These are phyloP conservation scores for Arthrobotrys musiformis DNA, from an alignment of 2,329 filamentous ascomycete species.

Conservation along the genomic window DNA sequence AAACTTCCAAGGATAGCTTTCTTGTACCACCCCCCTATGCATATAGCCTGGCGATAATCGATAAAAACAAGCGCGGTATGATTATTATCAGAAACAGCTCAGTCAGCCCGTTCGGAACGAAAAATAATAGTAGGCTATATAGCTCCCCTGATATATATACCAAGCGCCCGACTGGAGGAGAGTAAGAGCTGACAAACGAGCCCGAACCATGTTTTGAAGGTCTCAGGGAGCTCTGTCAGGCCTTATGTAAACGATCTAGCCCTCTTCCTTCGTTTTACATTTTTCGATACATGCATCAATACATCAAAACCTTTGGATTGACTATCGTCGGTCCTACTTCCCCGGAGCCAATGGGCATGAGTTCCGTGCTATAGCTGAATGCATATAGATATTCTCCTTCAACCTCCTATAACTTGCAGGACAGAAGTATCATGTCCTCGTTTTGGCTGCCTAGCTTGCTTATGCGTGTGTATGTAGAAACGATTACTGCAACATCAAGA, in stretches of 20 bases:
- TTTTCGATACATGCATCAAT: background rate
- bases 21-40: background rate
- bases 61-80: conserved; percentile 14
- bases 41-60: background rate
- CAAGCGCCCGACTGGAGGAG: background rate
- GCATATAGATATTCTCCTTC: background rate
- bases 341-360: background rate
- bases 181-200: conserved; percentile 17
- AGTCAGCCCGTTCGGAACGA: background rate
- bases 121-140: conserved; percentile 10
- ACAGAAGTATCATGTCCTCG: background rate
- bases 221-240: background rate
- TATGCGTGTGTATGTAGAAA: background rate
- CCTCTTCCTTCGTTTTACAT: background rate
- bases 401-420: background rate
- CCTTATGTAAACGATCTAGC: conserved; percentile 11
- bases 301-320: background rate
- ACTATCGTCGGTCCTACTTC: background rate
- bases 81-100: background rate
- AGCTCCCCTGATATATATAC: conserved; percentile 8
- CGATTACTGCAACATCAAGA: background rate
- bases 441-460: background rate
- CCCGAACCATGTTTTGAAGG: background rate
- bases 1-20: background rate
- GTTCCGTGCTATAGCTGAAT: background rate